phyloP scores from a whole-genome alignment of 2,329 filamentous ascomycete species.

The Cercospora zeina region DNA sequence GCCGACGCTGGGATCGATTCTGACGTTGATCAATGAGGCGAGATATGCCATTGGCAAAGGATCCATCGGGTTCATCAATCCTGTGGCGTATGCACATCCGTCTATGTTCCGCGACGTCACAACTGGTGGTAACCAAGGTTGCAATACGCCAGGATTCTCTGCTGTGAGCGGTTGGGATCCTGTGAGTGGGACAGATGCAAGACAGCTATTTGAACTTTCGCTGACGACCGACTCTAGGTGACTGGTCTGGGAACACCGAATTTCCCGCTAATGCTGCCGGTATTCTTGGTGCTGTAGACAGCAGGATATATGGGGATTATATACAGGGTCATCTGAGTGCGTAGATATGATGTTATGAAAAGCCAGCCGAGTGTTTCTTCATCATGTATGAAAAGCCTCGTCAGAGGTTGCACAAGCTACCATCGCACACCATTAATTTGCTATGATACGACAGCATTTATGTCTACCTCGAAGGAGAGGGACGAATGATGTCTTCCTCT shows the following conservation, averaged over 20 bases:
- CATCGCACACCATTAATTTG: not conserved
- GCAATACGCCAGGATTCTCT: slow-evolving; percentile 40
- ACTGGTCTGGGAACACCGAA: slow-evolving; percentile 36
- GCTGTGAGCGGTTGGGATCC: slow-evolving; percentile 38
- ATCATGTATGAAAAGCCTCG: not conserved
- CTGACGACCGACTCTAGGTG: slow-evolving; percentile 12
- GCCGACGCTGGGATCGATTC: slow-evolving; percentile 52
- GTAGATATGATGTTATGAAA: no score
- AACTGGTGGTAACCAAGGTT: slow-evolving; percentile 44
- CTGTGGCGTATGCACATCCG: slow-evolving; percentile 45
- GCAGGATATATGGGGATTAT: not conserved
- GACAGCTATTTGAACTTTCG: not conserved
- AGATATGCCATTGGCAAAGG: slow-evolving; percentile 42
- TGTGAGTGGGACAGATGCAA: slow-evolving; percentile 1
- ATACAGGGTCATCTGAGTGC: no score
- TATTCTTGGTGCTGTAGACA: slow-evolving; percentile 35
- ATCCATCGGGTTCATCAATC: slow-evolving; percentile 43
- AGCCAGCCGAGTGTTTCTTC: no score
- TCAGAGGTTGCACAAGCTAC: not conserved
- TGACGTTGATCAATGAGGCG: slow-evolving; percentile 52
- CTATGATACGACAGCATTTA: not conserved
- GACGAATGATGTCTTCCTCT: slow-evolving; percentile 64
- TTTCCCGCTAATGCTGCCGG: slow-evolving; percentile 35
- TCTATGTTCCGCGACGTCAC: slow-evolving; percentile 45
- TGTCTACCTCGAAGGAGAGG: slow-evolving; percentile 3